phyloP scores from a whole-genome alignment of 2,329 filamentous ascomycete genomes.

The Aureobasidium mangrovei region DNA sequence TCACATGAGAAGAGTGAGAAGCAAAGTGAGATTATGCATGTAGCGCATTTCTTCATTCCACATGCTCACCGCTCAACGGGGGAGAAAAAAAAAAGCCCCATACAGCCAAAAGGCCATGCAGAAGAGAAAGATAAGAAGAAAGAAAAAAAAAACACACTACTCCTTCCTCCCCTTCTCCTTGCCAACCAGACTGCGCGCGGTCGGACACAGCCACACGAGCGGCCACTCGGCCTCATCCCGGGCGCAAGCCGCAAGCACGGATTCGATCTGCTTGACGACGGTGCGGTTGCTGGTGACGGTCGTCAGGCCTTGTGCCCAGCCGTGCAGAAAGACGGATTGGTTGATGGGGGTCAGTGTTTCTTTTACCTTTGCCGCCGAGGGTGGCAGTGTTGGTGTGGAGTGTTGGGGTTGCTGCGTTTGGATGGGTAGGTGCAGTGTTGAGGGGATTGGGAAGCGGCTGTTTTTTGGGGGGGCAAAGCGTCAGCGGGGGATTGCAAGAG shows the following conservation, averaged over 20 bases:
- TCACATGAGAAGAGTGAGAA: too few species aligned
- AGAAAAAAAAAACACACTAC: too few species aligned
- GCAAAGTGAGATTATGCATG: too few species aligned
- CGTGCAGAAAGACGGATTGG: constrained; percentile 62
- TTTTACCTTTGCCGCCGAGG: constrained; percentile 36
- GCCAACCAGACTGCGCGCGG: constrained; percentile 56
- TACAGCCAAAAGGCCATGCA: too few species aligned
- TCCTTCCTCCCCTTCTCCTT: constrained; percentile 44
- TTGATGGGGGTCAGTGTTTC: constrained; percentile 53
- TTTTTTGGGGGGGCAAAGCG: constrained; percentile 36
- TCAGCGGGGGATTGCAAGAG: constrained; percentile 22
- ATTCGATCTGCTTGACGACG: constrained; percentile 57
- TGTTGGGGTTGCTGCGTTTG: constrained; percentile 15
- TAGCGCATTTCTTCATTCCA: too few species aligned
- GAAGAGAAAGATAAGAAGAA: too few species aligned
- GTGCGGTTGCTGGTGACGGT: constrained; percentile 65
- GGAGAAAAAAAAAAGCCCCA: too few species aligned
- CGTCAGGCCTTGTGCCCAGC: constrained; percentile 55
- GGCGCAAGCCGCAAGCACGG: constrained; percentile 45
- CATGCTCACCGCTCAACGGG: too few species aligned
- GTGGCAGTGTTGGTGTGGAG: constrained; percentile 35
- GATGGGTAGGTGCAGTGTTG: constrained; percentile 53
- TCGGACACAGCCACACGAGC: constrained; percentile 55
- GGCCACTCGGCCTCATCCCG: constrained; percentile 46
- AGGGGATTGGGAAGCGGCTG: constrained; percentile 39